A percentile compares a stretch with the other conserved stretches of the same genome.
Evolutionary conservation across 163 green algal species (phyloP).

Genomic region (Prototheca wickerhamii): DNA sequence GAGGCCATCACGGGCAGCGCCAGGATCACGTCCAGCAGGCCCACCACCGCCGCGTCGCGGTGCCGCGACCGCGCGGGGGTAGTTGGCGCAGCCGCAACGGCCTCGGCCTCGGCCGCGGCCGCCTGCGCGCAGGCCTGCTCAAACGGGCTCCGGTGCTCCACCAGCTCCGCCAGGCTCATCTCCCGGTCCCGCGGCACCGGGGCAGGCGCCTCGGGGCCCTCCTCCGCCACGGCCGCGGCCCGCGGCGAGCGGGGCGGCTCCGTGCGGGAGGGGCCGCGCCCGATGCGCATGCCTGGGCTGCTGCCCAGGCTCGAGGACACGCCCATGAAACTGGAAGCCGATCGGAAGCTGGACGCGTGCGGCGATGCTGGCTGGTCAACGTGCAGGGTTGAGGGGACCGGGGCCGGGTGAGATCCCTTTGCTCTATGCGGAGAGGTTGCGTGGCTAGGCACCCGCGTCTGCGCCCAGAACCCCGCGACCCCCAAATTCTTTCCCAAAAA

Average conservation of each 20-base stretch:
- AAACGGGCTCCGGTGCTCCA: too few relatives aligned
- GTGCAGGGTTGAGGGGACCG: too few relatives aligned
- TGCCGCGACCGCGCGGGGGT: background rate
- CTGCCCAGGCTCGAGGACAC: too few relatives aligned
- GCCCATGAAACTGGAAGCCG: too few relatives aligned
- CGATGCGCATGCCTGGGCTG: background rate
- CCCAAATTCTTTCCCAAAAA: background rate
- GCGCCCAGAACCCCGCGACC: background rate
- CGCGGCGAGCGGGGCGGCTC: background rate
- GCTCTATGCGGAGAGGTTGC: too few relatives aligned
- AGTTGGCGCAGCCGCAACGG: background rate
- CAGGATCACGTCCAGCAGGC: slow-evolving; percentile 12
- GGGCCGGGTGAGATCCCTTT: too few relatives aligned
- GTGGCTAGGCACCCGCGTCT: background rate
- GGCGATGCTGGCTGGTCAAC: too few relatives aligned
- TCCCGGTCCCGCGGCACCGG: too few relatives aligned
- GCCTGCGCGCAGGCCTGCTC: too few relatives aligned
- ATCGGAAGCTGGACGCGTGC: too few relatives aligned
- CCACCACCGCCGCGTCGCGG: background rate
- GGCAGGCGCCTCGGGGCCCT: too few relatives aligned
- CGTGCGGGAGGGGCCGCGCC: background rate
- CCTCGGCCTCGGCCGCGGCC: background rate
- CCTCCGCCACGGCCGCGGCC: background rate
- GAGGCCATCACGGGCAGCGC: slow-evolving; percentile 12
- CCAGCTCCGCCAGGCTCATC: too few relatives aligned